These are phyloP conservation scores for Cyanidium caldarium DNA, from an alignment of 23 red algal species.

Conservation along the genomic window DNA sequence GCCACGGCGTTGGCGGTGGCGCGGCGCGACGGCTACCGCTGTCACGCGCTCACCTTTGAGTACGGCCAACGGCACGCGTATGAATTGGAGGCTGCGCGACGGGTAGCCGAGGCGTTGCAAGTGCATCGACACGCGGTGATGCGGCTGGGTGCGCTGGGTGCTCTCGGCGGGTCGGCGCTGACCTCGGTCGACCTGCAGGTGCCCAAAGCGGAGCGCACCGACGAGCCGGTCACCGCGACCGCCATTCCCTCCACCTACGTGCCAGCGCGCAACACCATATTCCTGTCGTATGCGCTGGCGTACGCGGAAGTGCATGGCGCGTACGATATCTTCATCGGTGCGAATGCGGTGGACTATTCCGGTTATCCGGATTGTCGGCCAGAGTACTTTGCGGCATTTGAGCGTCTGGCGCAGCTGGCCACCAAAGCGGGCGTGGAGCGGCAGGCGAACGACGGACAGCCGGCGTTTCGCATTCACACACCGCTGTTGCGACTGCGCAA, in stretches of 20 bases:
- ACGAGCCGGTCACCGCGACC: background rate
- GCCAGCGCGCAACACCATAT: conserved; percentile 79
- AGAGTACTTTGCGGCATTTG: conserved; percentile 46
- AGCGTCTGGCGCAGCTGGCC: conserved; percentile 33
- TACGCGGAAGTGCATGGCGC: conserved; percentile 46
- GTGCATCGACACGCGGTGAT: conserved; percentile 20
- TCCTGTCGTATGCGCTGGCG: conserved; percentile 64
- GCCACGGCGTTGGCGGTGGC: conserved; percentile 76
- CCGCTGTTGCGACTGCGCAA: conserved; percentile 63
- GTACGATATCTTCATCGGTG: conserved; percentile 63
- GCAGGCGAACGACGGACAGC: too few species aligned
- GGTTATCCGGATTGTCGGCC: conserved; percentile 90
- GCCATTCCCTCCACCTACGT: conserved; percentile 76
- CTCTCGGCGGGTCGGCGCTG: conserved; percentile 28
- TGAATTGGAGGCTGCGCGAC: conserved; percentile 41
- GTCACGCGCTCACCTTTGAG: conserved; percentile 58
- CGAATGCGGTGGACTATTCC: conserved; percentile 79
- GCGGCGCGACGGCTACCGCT: conserved; percentile 8
- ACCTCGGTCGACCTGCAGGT: background rate
- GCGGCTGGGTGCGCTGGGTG: conserved; percentile 18
- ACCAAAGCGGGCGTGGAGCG: conserved; percentile 36
- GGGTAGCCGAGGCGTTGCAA: conserved; percentile 10
- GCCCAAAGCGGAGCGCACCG: conserved; percentile 10
- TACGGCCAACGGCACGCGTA: conserved; percentile 69
- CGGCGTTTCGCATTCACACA: conserved; percentile 23